phyloP scores from a whole-genome alignment of 2,329 filamentous ascomycete species.

The Alternaria sp. region DNA sequence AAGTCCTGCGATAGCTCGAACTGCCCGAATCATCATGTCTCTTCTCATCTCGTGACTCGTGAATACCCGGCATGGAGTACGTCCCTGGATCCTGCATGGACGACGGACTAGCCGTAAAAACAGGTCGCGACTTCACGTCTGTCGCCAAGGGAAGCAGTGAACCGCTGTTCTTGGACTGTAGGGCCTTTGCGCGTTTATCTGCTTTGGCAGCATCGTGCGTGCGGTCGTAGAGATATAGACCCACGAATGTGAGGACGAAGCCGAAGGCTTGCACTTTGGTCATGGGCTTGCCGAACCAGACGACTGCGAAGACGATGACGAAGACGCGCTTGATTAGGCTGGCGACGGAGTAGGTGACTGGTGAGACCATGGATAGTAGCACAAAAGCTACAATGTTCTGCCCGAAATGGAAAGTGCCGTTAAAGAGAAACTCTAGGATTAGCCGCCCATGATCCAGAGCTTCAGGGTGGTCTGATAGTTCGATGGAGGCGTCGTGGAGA shows the following conservation, averaged over 20 bases:
- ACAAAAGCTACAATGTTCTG: constrained; percentile 97
- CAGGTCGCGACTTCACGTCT: constrained; percentile 29
- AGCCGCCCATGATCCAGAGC: constrained; percentile 68
- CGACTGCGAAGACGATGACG: constrained; percentile 90
- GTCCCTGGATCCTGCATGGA: constrained; percentile 44
- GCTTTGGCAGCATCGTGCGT: constrained; percentile 87
- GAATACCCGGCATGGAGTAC: constrained; percentile 32
- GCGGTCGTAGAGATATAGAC: constrained; percentile 93
- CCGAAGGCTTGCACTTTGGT: constrained; percentile 82
- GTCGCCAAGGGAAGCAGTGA: constrained; percentile 71
- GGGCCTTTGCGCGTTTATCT: constrained; percentile 73
- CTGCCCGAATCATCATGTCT: constrained; percentile 64
- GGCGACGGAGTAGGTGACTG: constrained; percentile 96
- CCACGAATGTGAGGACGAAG: constrained; percentile 87
- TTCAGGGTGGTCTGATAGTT: constrained; percentile 77
- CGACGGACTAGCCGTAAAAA: constrained; percentile 50
- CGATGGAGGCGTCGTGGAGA: constrained; percentile 78
- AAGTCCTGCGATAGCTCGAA: constrained; percentile 50
- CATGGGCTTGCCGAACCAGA: constrained; percentile 94
- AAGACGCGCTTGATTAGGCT: constrained; percentile 97
- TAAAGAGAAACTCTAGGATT: constrained; percentile 89
- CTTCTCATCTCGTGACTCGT: constrained; percentile 57
- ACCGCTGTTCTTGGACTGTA: constrained; percentile 67
- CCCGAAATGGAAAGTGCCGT: constrained; percentile 93
- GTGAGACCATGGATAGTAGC: constrained; percentile 88